phyloP scores from a whole-genome alignment of 805 yeast species.

The Ogataea haglerorum region DNA sequence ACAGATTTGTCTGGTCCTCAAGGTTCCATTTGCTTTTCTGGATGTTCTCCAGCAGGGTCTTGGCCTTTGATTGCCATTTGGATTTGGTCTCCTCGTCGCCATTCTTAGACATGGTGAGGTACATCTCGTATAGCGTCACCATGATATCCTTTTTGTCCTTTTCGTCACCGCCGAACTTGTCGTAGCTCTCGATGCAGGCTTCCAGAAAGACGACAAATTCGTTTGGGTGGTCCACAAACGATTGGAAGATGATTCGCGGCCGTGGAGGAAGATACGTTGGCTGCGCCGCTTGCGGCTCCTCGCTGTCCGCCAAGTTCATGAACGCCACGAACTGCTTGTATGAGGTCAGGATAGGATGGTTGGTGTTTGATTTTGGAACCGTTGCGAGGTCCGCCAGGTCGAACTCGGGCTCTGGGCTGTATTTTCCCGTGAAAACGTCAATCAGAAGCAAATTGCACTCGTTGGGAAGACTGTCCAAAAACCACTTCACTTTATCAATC shows the following conservation, averaged over 20 bases:
- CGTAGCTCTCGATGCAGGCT: conserved; percentile 81
- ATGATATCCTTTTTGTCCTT: conserved; percentile 71
- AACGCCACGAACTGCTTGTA: conserved; percentile 42
- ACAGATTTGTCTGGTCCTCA: conserved; percentile 53
- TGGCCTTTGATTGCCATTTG: conserved; percentile 68
- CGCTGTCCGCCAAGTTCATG: conserved; percentile 23
- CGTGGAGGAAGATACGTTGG: conserved; percentile 89
- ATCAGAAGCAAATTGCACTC: conserved; percentile 81
- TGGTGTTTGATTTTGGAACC: conserved; percentile 8
- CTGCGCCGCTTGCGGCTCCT: conserved; percentile 21
- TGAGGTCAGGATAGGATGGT: conserved; percentile 48
- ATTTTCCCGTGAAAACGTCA: conserved; percentile 85
- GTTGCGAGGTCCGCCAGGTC: conserved; percentile 16
- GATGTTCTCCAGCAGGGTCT: conserved; percentile 41
- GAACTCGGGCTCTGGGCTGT: conserved; percentile 41
- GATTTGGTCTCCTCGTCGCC: conserved; percentile 30
- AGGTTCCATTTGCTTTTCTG: conserved; percentile 34
- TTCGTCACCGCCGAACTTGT: conserved; percentile 64
- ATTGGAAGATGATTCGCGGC: conserved; percentile 81
- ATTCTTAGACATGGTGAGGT: conserved; percentile 54
- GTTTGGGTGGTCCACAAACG: conserved; percentile 80
- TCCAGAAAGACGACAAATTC: conserved; percentile 91
- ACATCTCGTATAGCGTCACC: conserved; percentile 79
- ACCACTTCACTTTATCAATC: conserved; percentile 46
- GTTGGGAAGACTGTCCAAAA: conserved; percentile 68